Evolutionary conservation across 768 basidiomycete genomes (phyloP).

Genomic region (Neoboletus magnificus): DNA sequence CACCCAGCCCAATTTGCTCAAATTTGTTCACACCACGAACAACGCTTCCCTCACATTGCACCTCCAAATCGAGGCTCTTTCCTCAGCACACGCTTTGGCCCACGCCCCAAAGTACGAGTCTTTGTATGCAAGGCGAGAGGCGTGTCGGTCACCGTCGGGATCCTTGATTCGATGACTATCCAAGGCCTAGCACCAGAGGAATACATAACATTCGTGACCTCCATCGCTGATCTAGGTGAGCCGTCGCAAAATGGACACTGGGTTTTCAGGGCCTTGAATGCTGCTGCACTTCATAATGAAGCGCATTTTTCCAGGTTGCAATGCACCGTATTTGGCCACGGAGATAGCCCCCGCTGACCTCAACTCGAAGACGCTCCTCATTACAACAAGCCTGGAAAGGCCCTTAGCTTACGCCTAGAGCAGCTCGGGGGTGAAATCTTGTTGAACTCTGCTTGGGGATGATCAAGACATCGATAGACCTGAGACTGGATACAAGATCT

Average conservation of each 20-base stretch:
- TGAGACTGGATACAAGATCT: slow-evolving; percentile 94
- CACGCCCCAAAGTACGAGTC: slow-evolving; percentile 83
- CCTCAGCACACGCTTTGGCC: slow-evolving; percentile 21
- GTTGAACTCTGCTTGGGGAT: slow-evolving; percentile 83
- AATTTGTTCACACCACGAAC: slow-evolving; percentile 46
- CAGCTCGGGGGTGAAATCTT: slow-evolving; percentile 72
- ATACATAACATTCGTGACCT: slow-evolving; percentile 83
- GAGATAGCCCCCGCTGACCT: slow-evolving; percentile 71
- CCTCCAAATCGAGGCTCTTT: slow-evolving; percentile 40
- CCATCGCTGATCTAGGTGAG: slow-evolving; percentile 81
- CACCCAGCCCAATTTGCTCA: slow-evolving; percentile 43
- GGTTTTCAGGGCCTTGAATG: no score
- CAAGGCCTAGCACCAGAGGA: slow-evolving; percentile 70
- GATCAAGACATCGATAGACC: slow-evolving; percentile 97
- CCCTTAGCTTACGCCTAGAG: slow-evolving; percentile 77
- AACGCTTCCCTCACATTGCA: slow-evolving; percentile 40
- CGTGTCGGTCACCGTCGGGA: slow-evolving; percentile 66
- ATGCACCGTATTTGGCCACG: slow-evolving; percentile 38
- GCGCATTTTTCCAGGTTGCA: slow-evolving; percentile 53
- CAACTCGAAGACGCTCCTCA: slow-evolving; percentile 64
- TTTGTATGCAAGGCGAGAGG: slow-evolving; percentile 83
- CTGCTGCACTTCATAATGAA: no score
- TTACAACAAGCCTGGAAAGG: slow-evolving; percentile 66
- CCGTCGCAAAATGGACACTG: no score
- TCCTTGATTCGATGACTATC: slow-evolving; percentile 77